Evolutionary conservation across 805 yeast species (phyloP).

Genomic region (Hermanozyma aechmeae): DNA sequence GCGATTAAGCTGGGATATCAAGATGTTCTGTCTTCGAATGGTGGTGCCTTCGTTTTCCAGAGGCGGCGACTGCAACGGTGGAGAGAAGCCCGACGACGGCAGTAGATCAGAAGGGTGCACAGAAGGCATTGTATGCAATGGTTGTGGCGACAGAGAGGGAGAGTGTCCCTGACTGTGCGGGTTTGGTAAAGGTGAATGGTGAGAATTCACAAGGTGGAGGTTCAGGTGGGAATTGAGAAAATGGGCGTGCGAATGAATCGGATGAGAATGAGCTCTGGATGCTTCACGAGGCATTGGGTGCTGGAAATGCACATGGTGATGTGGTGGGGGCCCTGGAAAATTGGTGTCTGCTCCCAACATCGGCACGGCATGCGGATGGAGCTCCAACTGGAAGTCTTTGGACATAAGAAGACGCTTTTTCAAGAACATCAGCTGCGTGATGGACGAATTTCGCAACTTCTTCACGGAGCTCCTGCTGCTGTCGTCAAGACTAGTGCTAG

Average conservation of each 20-base stretch:
- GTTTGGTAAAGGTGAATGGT: too few species aligned
- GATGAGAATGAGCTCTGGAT: too few species aligned
- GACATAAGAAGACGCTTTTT: constrained; percentile 24
- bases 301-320: too few species aligned
- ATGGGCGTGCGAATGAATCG: too few species aligned
- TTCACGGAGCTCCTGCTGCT: constrained; percentile 1
- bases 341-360: too few species aligned
- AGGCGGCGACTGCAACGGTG: constrained; percentile 1
- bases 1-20: constrained; percentile 25
- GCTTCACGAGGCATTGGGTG: too few species aligned
- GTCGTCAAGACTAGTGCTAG: not conserved
- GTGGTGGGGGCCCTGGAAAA: too few species aligned
- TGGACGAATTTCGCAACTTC: constrained; percentile 9
- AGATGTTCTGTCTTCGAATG: constrained; percentile 18
- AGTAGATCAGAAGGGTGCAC: not conserved
- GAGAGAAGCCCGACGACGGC: constrained; percentile 1
- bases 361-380: too few species aligned
- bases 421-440: constrained; percentile 17
- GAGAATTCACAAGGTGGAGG: too few species aligned
- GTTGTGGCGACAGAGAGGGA: too few species aligned
- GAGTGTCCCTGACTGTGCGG: too few species aligned
- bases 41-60: not conserved
- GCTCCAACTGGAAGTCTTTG: constrained; percentile 31
- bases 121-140: not conserved
- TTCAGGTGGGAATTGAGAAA: too few species aligned